A percentile compares a stretch with the other conserved stretches of the same genome.
phyloP scores from a whole-genome alignment of 2,329 filamentous ascomycete genomes.

The Diaporthe ampelina region DNA sequence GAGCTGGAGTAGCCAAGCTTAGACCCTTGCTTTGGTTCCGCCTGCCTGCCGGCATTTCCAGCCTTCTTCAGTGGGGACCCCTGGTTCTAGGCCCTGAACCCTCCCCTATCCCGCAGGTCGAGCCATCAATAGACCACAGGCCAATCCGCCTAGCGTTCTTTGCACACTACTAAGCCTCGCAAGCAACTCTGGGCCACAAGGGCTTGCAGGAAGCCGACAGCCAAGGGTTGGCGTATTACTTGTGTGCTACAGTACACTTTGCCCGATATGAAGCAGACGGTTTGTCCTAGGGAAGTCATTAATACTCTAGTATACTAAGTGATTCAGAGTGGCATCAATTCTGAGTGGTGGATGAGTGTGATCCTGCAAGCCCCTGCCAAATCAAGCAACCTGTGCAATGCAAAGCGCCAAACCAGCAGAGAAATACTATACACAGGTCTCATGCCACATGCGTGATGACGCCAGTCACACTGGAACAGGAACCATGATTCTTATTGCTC shows the following conservation, averaged over 20 bases:
- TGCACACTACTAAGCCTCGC: not conserved
- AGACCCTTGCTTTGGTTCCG: conserved; percentile 13
- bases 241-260: not conserved
- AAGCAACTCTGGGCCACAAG: not conserved
- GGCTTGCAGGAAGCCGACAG: not conserved
- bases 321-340: conserved; percentile 8
- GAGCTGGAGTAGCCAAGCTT: conserved; percentile 32
- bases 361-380: not conserved
- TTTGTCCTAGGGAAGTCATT: not conserved
- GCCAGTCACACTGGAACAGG: not conserved
- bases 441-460: not conserved
- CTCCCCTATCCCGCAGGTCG: not conserved
- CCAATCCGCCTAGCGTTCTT: not conserved
- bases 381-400: not conserved
- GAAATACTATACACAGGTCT: not conserved
- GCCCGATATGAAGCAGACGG: too few relatives aligned
- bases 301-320: not conserved
- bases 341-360: conserved; percentile 10
- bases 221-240: not conserved
- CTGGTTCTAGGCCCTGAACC: conserved; percentile 21
- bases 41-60: conserved; percentile 27
- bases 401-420: not conserved
- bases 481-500: not conserved
- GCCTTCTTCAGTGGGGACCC: conserved; percentile 29
- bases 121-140: not conserved